A percentile compares a stretch with the other conserved stretches of the same genome.
These are phyloP conservation scores for Perilla frutescens DNA, from an alignment of 257 asterid species.

Conservation along the genomic window DNA sequence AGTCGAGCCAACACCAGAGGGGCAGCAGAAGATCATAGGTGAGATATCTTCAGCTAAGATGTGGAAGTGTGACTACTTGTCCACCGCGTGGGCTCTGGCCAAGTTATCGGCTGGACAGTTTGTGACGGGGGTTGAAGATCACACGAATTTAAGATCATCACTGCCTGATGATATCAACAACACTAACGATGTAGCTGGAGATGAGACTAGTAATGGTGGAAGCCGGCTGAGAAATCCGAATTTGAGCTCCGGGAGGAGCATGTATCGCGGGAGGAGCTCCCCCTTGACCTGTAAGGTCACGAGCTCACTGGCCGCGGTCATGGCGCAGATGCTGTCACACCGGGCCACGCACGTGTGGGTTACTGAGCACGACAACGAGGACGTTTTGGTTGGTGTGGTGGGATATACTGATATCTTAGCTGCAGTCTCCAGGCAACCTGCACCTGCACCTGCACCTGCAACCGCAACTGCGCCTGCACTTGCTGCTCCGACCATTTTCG, in stretches of 20 bases:
- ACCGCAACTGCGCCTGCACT: conserved; percentile 18
- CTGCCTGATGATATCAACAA: conserved; percentile 45
- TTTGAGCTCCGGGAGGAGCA: conserved; percentile 65
- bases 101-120: conserved; percentile 88
- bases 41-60: conserved; percentile 87
- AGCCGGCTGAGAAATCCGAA: conserved; percentile 49
- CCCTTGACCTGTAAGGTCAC: conserved; percentile 86
- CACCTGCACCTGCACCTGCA: conserved; percentile 37
- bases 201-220: conserved; percentile 43
- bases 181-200: conserved; percentile 37
- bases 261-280: conserved; percentile 92
- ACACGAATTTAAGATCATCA: conserved; percentile 45
- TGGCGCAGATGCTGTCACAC: conserved; percentile 99
- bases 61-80: conserved; percentile 88
- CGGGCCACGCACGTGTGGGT: conserved; percentile 97
- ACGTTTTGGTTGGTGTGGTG: conserved; percentile 78
- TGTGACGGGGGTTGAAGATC: conserved; percentile 91
- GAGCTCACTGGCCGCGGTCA: conserved; percentile 90
- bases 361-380: conserved; percentile 79
- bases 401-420: conserved; percentile 87
- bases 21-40: conserved; percentile 69
- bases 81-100: conserved; percentile 94
- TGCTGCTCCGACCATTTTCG: conserved; percentile 42
- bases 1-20: conserved; percentile 67
- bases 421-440: conserved; percentile 76